Evolutionary conservation across 495 filamentous ascomycete species (phyloP), one percentile per base, ranked within the genome.

Genomic region (Astrocystis sublimbata): DNA sequence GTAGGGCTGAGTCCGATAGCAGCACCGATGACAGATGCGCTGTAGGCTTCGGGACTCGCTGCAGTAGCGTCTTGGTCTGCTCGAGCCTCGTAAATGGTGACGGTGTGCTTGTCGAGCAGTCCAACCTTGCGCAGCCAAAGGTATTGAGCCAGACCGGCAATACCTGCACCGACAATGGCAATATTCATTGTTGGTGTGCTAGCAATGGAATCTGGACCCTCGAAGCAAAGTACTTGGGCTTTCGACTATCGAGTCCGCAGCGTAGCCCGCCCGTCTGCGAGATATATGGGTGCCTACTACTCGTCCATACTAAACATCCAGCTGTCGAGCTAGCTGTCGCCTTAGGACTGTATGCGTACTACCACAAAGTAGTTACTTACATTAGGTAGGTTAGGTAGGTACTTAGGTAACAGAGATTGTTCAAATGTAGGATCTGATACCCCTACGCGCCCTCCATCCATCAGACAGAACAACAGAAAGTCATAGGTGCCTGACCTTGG

Each of bases 11-110:
- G 35, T 3, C 47, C 38, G 26, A 61, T 61, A 26, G 36, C 53
- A 13, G 26, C 58, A 24, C 58, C 58, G n/a, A 61, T 61, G 19
- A 53, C 24, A 21, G 58, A 61, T 61, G 47, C 47, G 19, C 53
- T 53, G 19, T 36, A 61, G 24, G 47, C 53, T 24, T 53, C 58
- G n/a, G 36, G 17, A 21, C 53, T 36, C 24, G 47, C 46, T n/a
- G 35, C 55, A 12, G 31, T 6, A 4, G 28, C 4, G 23, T 41
- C 57, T 60, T 51, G 57, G 15, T 31, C 24, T 10, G 35, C 56
- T 45, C 47, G 58, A 45, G 47, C 58, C 45, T 60, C 58, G 46
- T 43, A 60, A 13, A 60, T 53, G n/a, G n/a, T 41, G 7, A 45
- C 26, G 17, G 36, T 52, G 19, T 53, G 58, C 13, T 35, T 13